A percentile compares a stretch with the other conserved stretches of the same genome.
Evolutionary conservation across 129 eudicot species (phyloP).

Genomic region (Scalesia atractyloides): DNA sequence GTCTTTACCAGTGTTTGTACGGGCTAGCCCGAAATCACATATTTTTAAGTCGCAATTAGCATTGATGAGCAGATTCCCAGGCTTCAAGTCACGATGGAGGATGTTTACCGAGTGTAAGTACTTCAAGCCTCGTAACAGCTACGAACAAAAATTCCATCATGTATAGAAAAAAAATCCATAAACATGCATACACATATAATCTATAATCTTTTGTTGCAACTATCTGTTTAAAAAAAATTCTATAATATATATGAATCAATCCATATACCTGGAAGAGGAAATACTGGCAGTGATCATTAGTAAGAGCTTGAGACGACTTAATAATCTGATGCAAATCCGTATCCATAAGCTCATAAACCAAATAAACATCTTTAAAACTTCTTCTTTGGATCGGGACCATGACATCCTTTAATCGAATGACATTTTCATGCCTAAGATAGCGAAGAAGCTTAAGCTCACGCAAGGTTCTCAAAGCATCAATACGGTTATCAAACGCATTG

Average conservation of each 20-base stretch:
- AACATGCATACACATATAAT: neutral
- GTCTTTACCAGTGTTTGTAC: slow-evolving; percentile 64
- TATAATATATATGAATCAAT: neutral
- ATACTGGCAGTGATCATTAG: slow-evolving; percentile 77
- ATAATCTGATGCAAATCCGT: slow-evolving; percentile 75
- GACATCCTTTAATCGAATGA: slow-evolving; percentile 66
- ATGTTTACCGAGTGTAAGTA: slow-evolving; percentile 76
- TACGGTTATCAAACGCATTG: slow-evolving; percentile 67
- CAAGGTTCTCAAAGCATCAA: slow-evolving; percentile 74
- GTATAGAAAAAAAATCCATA: neutral
- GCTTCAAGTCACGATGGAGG: slow-evolving; percentile 74
- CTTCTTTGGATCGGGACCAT: slow-evolving; percentile 68
- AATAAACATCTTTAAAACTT: slow-evolving; percentile 75
- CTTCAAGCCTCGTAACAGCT: slow-evolving; percentile 78
- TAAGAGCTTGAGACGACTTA: slow-evolving; percentile 69
- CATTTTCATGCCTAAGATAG: slow-evolving; percentile 72
- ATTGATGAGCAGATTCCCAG: slow-evolving; percentile 69
- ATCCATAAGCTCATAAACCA: slow-evolving; percentile 87
- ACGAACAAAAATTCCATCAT: slow-evolving; percentile 1
- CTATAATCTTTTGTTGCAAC: too few species aligned
- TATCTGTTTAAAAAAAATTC: too few species aligned
- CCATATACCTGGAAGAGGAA: slow-evolving; percentile 72
- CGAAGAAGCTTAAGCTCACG: slow-evolving; percentile 77
- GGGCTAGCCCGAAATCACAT: slow-evolving; percentile 71
- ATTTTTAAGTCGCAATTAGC: slow-evolving; percentile 75